A percentile compares a stretch with the other conserved stretches of the same genome.
Conservation (phyloP, 2,329 filamentous ascomycete genomes). For the Colletotrichum orchidophilum region DNA sequence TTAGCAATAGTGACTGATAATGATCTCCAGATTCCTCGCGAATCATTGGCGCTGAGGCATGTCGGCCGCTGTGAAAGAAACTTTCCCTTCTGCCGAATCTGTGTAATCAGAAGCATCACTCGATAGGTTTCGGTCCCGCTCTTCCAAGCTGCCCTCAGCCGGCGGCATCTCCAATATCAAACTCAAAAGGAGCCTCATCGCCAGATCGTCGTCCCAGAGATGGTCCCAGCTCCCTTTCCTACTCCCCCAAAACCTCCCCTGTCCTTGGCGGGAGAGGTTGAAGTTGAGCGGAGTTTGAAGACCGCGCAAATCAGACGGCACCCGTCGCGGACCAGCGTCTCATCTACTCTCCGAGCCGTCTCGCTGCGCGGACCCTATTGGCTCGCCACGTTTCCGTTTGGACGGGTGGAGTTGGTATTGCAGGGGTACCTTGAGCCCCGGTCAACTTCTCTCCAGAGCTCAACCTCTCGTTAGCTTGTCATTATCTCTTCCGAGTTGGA, state of each 20-base stretch:
- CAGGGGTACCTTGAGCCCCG: conserved; percentile 14
- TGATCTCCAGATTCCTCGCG: background rate
- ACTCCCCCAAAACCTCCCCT: conserved; percentile 4
- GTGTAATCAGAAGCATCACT: background rate
- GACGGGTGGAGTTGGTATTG: background rate
- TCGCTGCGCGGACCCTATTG: background rate
- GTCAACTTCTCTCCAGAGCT: too few relatives aligned
- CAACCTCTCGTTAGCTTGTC: background rate
- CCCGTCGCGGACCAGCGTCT: conserved; percentile 32
- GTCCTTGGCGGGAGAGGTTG: conserved; percentile 1
- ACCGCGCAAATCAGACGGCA: conserved; percentile 29
- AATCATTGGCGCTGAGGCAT: background rate
- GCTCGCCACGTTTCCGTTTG: conserved; percentile 8
- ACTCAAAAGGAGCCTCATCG: conserved; percentile 22
- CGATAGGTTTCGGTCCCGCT: background rate
- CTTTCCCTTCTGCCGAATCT: background rate
- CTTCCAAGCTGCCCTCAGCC: background rate
- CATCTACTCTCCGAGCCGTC: conserved; percentile 21
- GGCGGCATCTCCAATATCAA: background rate
- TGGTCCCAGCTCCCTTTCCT: background rate
- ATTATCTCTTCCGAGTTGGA: background rate
- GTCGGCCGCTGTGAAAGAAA: background rate
- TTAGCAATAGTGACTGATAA: background rate
- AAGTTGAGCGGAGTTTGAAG: conserved; percentile 32
- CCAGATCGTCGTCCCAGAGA: background rate